phyloP scores from a whole-genome alignment of 306 rosid genomes.

The Vigna trinervia region DNA sequence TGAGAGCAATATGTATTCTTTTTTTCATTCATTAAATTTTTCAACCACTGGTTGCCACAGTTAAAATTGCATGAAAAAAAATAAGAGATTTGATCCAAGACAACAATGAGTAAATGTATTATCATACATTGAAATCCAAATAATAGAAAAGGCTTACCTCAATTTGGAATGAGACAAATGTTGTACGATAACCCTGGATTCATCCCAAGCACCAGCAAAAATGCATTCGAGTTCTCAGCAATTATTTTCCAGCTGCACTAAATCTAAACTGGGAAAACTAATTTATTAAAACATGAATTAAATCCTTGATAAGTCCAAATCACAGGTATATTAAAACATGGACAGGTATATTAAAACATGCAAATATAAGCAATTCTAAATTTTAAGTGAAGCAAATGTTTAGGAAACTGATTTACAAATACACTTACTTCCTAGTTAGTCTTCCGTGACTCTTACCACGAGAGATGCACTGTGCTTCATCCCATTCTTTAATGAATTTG shows the following conservation, averaged over 20 bases:
- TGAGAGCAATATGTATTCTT: background rate
- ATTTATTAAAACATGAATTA: constrained; percentile 8
- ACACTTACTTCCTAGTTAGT: constrained; percentile 80
- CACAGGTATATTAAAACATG: background rate
- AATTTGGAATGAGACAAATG: background rate
- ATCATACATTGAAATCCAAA: background rate
- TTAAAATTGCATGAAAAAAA: background rate
- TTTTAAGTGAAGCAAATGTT: constrained; percentile 1
- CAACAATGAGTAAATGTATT: background rate
- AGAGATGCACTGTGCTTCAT: constrained; percentile 58
- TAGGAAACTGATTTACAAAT: constrained; percentile 25
- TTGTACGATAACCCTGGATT: background rate
- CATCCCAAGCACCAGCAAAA: background rate
- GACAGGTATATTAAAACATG: background rate
- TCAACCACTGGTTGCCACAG: too few relatives aligned
- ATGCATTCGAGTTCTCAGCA: background rate
- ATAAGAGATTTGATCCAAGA: background rate
- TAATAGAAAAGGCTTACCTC: background rate
- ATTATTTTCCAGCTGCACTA: background rate
- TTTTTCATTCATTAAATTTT: background rate
- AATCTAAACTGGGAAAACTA: background rate
- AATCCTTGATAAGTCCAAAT: constrained; percentile 2
- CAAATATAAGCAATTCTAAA: background rate
- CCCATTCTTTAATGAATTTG: constrained; percentile 50
- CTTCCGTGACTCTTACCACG: constrained; percentile 79